Evolutionary conservation across 306 rosid species (phyloP).

Genomic region (Mucuna pruriens): DNA sequence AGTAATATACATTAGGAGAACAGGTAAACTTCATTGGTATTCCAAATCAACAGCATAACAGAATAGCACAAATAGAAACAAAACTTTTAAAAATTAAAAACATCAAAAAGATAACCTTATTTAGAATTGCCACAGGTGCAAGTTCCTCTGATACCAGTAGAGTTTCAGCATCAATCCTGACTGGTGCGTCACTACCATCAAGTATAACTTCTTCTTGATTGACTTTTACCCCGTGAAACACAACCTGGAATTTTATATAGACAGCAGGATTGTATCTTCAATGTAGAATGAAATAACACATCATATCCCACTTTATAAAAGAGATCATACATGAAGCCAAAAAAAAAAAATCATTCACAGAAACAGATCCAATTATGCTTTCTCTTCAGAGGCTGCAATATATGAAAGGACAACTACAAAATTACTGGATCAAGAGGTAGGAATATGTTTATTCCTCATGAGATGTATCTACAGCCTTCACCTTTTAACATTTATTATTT

Average conservation of each 20-base stretch:
- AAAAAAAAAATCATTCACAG: conserved; percentile 16
- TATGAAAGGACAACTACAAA: background rate
- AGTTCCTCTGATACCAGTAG: conserved; percentile 79
- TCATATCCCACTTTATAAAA: background rate
- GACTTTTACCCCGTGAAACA: conserved; percentile 80
- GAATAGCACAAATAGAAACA: conserved; percentile 25
- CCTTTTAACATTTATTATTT: conserved; percentile 11
- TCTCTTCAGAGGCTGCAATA: background rate
- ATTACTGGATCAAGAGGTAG: background rate
- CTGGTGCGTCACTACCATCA: conserved; percentile 96
- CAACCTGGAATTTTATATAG: conserved; percentile 56
- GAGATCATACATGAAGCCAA: conserved; percentile 19
- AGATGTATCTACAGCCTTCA: background rate
- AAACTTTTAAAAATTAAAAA: background rate
- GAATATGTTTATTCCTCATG: conserved; percentile 1
- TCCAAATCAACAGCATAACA: conserved; percentile 24
- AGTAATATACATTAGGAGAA: conserved; percentile 31
- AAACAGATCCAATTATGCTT: conserved; percentile 2
- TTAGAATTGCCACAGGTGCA: conserved; percentile 82
- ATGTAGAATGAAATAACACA: conserved; percentile 27
- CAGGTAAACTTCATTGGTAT: conserved; percentile 15
- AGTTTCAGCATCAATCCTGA: conserved; percentile 86
- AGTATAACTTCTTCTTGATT: conserved; percentile 73
- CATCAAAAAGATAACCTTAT: conserved; percentile 66
- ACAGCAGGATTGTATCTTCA: conserved; percentile 36